Percentiles rank a stretch among this genome's conserved stretches.
Evolutionary conservation across 345 rosid species (phyloP).

Genomic region (Gossypium anomalum): DNA sequence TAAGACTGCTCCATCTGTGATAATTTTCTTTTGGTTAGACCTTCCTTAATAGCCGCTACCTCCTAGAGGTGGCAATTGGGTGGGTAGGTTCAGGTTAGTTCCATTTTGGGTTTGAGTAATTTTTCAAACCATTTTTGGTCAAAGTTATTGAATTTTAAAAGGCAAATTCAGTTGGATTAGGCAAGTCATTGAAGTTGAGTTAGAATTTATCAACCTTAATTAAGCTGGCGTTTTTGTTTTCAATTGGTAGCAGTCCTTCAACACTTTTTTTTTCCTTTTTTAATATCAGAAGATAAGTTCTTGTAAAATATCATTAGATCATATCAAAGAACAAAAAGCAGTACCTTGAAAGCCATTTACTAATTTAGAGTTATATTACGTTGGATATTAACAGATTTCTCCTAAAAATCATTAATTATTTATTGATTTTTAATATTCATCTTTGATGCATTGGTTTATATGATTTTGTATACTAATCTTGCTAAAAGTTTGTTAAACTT

Average conservation of each 20-base stretch:
- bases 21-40: background rate
- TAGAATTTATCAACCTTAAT: background rate
- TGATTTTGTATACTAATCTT: background rate
- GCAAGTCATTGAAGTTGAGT: background rate
- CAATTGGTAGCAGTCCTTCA: background rate
- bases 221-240: background rate
- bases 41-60: background rate
- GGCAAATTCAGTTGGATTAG: background rate
- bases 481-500: background rate
- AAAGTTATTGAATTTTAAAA: background rate
- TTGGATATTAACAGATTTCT: background rate
- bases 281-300: background rate
- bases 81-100: background rate
- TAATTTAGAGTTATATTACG: background rate
- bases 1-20: background rate
- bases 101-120: background rate
- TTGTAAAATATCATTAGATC: background rate
- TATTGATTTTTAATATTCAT: background rate
- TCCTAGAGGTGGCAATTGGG: background rate
- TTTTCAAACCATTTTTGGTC: background rate
- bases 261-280: background rate
- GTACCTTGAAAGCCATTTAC: background rate
- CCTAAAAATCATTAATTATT: background rate
- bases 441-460: background rate
- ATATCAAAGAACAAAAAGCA: background rate